phyloP scores from a whole-genome alignment of 208 protist genomes.

The Trypanosoma avium region DNA sequence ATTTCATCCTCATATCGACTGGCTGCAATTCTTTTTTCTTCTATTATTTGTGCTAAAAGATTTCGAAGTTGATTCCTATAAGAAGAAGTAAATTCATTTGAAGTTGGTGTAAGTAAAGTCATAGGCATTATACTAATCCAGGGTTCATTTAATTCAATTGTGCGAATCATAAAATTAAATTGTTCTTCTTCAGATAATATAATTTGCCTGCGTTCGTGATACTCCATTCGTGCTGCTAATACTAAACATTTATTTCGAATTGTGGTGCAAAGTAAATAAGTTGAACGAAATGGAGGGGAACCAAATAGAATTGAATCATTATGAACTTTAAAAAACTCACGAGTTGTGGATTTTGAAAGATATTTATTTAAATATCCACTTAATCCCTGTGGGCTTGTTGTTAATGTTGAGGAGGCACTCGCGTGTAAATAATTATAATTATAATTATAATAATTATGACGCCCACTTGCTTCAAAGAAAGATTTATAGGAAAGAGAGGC shows the following conservation, averaged over 20 bases:
- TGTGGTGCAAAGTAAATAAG: neutral
- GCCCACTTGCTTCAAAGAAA: neutral
- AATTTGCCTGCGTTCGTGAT: neutral
- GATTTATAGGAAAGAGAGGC: conserved; percentile 4
- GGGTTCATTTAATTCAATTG: neutral
- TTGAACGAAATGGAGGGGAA: neutral
- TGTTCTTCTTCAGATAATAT: neutral
- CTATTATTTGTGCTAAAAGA: neutral
- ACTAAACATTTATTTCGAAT: neutral
- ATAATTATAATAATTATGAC: neutral
- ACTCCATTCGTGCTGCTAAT: neutral
- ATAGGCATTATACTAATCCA: neutral
- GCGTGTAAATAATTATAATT: too few species aligned
- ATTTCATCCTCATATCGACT: neutral
- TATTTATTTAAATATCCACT: too few species aligned
- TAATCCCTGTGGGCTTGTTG: too few species aligned
- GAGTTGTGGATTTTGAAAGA: too few species aligned
- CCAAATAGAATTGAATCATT: neutral
- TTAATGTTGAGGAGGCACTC: too few species aligned
- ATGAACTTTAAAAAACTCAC: too few species aligned
- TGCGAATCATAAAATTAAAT: neutral
- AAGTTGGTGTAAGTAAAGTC: neutral
- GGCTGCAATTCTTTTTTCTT: conserved; percentile 4
- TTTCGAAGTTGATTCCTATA: neutral
- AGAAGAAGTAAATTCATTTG: too few species aligned